Percentiles rank a stretch among this genome's conserved stretches.
Evolutionary conservation across 257 asterid genomes (phyloP).

Genomic region (Cinchona pubescens): DNA sequence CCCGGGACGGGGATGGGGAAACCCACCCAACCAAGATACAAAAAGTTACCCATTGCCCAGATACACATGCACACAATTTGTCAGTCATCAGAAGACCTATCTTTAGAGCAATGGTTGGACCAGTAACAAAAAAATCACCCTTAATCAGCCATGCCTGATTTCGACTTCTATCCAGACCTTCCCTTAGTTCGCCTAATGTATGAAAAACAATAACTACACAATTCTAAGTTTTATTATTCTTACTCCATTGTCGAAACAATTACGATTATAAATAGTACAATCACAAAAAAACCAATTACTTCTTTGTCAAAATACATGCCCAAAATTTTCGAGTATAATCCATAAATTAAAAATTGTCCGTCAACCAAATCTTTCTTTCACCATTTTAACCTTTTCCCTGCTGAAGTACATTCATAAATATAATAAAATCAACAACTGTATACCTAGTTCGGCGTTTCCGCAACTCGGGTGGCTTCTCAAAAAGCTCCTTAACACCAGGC

Average conservation of each 20-base stretch:
- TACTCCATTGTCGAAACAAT: background rate
- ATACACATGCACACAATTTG: background rate
- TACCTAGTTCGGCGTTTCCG: slow-evolving; percentile 90
- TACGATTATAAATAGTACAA: too few relatives aligned
- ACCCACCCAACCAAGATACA: too few relatives aligned
- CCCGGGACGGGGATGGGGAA: too few relatives aligned
- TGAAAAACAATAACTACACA: background rate
- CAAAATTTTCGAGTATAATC: too few relatives aligned
- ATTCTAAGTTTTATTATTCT: background rate
- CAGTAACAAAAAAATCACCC: background rate
- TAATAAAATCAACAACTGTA: background rate
- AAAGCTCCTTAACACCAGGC: slow-evolving; percentile 94
- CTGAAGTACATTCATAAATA: background rate
- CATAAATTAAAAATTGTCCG: too few relatives aligned
- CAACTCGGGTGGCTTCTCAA: slow-evolving; percentile 93
- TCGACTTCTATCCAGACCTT: background rate
- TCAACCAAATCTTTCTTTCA: background rate
- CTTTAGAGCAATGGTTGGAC: background rate
- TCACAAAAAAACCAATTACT: too few relatives aligned
- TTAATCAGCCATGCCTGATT: background rate
- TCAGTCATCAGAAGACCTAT: background rate
- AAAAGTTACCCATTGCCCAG: background rate
- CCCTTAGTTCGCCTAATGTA: background rate
- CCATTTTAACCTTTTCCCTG: background rate
- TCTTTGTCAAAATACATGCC: too few relatives aligned